Evolutionary conservation across 2,329 filamentous ascomycete genomes (phyloP).

Genomic region (Exophiala bonariae): DNA sequence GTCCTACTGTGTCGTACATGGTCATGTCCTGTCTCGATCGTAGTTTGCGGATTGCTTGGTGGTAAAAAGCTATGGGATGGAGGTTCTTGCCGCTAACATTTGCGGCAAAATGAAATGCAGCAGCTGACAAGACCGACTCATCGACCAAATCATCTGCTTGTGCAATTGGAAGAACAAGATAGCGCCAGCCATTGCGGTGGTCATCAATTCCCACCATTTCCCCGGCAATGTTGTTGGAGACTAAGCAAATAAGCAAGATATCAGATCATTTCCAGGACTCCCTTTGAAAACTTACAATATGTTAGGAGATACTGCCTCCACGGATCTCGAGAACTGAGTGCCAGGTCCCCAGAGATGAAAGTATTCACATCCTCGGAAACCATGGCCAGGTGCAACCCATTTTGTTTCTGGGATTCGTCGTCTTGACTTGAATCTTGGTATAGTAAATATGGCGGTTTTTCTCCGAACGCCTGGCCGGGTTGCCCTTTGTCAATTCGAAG

Average conservation of each 20-base stretch:
- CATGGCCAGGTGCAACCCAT: too few relatives aligned
- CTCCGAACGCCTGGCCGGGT: too few relatives aligned
- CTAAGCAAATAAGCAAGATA: background rate
- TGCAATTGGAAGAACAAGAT: constrained; percentile 30
- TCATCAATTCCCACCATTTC: constrained; percentile 31
- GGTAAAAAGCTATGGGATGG: background rate
- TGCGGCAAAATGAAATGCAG: constrained; percentile 23
- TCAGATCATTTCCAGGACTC: background rate
- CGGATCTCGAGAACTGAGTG: background rate
- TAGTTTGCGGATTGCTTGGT: constrained; percentile 4
- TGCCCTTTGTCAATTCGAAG: too few relatives aligned
- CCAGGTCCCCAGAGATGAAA: background rate
- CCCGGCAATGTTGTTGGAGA: constrained; percentile 29
- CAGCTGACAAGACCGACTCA: constrained; percentile 24
- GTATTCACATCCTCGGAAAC: constrained; percentile 3
- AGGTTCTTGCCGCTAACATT: background rate
- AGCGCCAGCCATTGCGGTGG: constrained; percentile 30
- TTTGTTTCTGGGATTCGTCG: too few relatives aligned
- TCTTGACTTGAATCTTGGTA: too few relatives aligned
- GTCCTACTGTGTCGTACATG: background rate
- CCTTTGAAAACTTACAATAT: background rate
- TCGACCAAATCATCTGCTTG: constrained; percentile 25
- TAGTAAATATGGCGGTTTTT: too few relatives aligned
- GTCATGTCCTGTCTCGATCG: constrained; percentile 1
- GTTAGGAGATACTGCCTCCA: background rate